Base-by-base conservation (phyloP, 352 stramenopile genomes). In the Pythium aquatile region DNA sequence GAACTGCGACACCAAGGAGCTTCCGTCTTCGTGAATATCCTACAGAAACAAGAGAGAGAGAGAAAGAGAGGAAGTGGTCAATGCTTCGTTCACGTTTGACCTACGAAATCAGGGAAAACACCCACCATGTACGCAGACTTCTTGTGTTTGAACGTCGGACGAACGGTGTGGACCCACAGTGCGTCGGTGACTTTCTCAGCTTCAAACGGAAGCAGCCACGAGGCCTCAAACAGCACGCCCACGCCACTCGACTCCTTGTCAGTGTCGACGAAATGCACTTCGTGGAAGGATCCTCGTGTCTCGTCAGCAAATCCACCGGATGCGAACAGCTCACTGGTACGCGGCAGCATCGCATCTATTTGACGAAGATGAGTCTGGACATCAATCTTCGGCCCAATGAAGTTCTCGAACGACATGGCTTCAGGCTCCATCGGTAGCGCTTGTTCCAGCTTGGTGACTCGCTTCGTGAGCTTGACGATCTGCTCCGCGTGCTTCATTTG, bases 171-270 rank as follows among this genome's bases (percentile, higher is more conserved):
- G 16, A 47, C 11, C 52, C 52, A 58, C 52, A 58, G 16, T 13
- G 52, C 52, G 6, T 32, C 39, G 3, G 52, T 16, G 2, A 58
- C 52, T 14, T 7, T 10, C 16, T 37, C 52, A 14, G 40, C 26
- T 4, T 26, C 39, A 33, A 58, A 58, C 1, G 52, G 52, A 24
- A 58, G n/a, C 32, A 58, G 17, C 52, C 52, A 58, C 8, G 52
- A 58, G 1, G 33, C 33, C 17, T 46, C 29, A 13, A 46, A 58
- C 33, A 48, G 30, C 2, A 58, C 32, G 13, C 39, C 30, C 13
- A 47, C 17, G 16, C 29, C 16, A 3, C 40, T 4, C 16, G 26
- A 5, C 2, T 30, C 17, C 16, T 16, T 5, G 1, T 13, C 30
- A 26, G 13, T 32, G 7, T 29, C 14, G 26, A n/a, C 17, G 52